A percentile compares a stretch with the other conserved stretches of the same genome.
Evolutionary conservation across 176 grass and related monocot genomes (phyloP).

Genomic region (Microstegium vimineum): DNA sequence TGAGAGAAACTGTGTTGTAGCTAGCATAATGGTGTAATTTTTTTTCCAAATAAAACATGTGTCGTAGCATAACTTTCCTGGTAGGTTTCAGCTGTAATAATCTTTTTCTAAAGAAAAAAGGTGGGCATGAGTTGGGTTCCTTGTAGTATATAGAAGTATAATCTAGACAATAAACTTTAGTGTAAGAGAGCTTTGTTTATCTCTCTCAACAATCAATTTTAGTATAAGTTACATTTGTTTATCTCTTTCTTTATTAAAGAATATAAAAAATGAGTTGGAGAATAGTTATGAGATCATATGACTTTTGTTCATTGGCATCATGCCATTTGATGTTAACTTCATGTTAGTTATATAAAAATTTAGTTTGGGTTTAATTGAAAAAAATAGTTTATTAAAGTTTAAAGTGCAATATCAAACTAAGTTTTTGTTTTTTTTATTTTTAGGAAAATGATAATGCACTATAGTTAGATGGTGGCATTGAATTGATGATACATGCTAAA

Average conservation of each 20-base stretch:
- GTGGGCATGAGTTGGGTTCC: neutral
- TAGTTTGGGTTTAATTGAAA: neutral
- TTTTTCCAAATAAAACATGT: neutral
- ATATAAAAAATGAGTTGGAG: neutral
- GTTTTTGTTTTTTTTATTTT: neutral
- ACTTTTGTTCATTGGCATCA: neutral
- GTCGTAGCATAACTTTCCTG: neutral
- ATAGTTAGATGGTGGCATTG: neutral
- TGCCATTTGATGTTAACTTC: neutral
- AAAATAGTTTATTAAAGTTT: neutral
- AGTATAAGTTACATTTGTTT: no score
- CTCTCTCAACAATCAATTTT: no score
- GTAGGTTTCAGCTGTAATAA: neutral
- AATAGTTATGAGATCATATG: neutral
- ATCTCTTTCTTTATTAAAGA: neutral
- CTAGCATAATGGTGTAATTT: neutral
- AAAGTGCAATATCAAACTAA: neutral
- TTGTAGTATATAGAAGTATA: neutral
- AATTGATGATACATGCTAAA: neutral
- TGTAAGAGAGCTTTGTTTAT: no score
- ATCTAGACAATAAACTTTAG: neutral
- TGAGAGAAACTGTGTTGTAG: neutral
- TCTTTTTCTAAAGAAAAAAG: neutral
- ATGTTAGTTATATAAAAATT: neutral
- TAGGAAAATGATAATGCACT: neutral